Evolutionary conservation across 2,329 filamentous ascomycete species (phyloP).

Genomic region (Fusarium bactridioides): DNA sequence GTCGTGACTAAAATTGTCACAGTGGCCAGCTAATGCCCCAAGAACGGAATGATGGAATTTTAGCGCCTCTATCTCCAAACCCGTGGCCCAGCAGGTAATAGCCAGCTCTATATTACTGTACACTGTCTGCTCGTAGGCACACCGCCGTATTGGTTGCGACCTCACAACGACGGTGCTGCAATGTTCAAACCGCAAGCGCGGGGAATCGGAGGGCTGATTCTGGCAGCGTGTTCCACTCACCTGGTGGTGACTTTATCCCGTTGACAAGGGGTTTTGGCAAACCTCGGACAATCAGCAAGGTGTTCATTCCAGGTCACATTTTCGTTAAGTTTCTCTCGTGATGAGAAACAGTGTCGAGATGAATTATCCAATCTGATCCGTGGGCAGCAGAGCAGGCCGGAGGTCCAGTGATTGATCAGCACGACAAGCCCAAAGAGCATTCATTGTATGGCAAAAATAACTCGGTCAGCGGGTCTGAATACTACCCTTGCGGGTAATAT

Average conservation of each 20-base stretch:
- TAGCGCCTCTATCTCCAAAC: slow-evolving; percentile 29
- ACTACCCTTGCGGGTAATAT: slow-evolving; percentile 7
- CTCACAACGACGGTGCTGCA: slow-evolving; percentile 14
- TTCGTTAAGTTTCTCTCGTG: background rate
- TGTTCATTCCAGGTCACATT: background rate
- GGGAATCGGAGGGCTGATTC: slow-evolving; percentile 26
- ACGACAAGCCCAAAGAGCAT: background rate
- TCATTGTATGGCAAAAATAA: slow-evolving; percentile 11
- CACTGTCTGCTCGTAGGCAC: slow-evolving; percentile 24
- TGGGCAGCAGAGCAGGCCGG: background rate
- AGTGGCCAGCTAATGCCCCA: slow-evolving; percentile 18
- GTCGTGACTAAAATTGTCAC: slow-evolving; percentile 38
- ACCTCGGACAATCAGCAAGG: background rate
- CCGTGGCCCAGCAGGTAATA: slow-evolving; percentile 23
- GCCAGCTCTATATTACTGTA: slow-evolving; percentile 31
- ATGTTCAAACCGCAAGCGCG: slow-evolving; percentile 14
- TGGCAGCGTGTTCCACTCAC: slow-evolving; percentile 14
- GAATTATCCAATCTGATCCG: background rate
- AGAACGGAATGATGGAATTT: slow-evolving; percentile 28
- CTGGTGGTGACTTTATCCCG: background rate
- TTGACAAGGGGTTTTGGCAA: slow-evolving; percentile 1
- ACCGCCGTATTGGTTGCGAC: slow-evolving; percentile 35
- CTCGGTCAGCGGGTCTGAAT: slow-evolving; percentile 12
- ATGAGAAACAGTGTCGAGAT: background rate
- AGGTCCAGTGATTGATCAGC: background rate